phyloP scores from a whole-genome alignment of 495 filamentous ascomycete genomes.

The Hypoxylon fragiforme region DNA sequence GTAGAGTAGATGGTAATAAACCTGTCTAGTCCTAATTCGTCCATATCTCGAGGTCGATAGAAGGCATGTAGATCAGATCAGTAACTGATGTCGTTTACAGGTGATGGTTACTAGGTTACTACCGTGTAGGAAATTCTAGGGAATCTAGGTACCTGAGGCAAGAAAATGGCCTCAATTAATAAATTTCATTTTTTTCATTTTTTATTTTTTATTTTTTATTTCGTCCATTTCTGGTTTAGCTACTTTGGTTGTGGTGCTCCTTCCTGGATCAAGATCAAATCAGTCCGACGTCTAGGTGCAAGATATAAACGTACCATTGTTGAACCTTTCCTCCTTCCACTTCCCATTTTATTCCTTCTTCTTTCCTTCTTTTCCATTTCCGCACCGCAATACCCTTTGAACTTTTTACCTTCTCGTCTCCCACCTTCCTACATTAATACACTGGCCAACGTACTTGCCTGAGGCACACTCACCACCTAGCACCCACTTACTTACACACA shows the following conservation, averaged over 20 bases:
- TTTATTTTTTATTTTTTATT: too few relatives aligned
- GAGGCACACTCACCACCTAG: conserved; percentile 13
- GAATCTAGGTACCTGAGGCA: not conserved
- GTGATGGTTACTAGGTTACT: not conserved
- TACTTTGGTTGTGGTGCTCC: conserved; percentile 1
- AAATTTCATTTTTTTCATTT: too few relatives aligned
- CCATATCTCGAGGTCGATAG: too few relatives aligned
- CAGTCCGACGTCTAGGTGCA: not conserved
- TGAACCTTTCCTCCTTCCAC: conserved; percentile 9
- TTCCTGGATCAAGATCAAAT: conserved; percentile 10
- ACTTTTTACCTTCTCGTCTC: not conserved
- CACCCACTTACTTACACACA: too few relatives aligned
- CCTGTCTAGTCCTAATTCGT: too few relatives aligned
- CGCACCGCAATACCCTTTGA: not conserved
- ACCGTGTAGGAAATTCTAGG: not conserved
- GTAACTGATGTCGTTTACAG: not conserved
- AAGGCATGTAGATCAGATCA: too few relatives aligned
- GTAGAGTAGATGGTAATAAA: too few relatives aligned
- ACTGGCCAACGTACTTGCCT: not conserved
- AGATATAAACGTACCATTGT: conserved; percentile 25
- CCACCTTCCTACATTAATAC: not conserved
- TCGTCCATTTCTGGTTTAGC: conserved; percentile 16
- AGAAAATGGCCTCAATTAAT: too few relatives aligned
- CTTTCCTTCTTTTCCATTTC: conserved; percentile 10
- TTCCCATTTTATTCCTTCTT: not conserved